Percentiles rank a stretch among this genome's conserved stretches.
Conservation (phyloP, 2,329 filamentous ascomycete genomes). For the Colletotrichum sp. region DNA sequence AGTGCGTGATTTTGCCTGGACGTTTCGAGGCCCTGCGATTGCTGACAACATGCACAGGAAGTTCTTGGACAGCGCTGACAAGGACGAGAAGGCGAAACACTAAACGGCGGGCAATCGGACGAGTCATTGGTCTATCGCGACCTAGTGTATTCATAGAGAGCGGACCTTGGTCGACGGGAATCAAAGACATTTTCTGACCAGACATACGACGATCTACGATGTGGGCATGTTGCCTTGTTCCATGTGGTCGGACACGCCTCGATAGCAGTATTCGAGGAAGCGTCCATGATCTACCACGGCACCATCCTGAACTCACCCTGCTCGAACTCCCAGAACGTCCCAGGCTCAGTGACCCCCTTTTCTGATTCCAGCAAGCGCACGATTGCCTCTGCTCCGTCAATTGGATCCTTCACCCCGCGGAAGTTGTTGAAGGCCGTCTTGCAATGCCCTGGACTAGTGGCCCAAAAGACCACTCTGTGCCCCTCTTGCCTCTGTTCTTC, state of each 20-base stretch:
- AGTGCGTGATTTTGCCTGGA: conserved; percentile 46
- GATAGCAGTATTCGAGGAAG: neutral
- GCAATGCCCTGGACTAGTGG: neutral
- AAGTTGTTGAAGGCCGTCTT: neutral
- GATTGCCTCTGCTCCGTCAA: neutral
- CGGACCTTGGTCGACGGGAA: conserved; percentile 11
- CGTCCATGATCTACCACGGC: neutral
- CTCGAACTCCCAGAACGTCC: neutral
- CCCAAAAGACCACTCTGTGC: neutral
- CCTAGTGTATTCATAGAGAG: conserved; percentile 21
- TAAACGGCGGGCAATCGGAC: conserved; percentile 29
- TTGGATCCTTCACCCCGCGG: neutral
- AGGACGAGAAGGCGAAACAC: conserved; percentile 48
- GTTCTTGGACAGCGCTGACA: conserved; percentile 50
- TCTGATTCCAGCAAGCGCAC: neutral
- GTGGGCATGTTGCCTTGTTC: neutral
- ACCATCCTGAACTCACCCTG: neutral
- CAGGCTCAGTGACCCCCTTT: neutral
- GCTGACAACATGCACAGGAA: conserved; percentile 40
- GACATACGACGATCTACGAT: neutral
- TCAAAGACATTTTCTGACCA: conserved; percentile 20
- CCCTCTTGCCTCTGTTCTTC: neutral
- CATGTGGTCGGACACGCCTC: neutral
- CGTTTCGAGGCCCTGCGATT: neutral
- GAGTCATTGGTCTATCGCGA: conserved; percentile 16